Evolutionary conservation across 2,329 filamentous ascomycete genomes (phyloP), one percentile per base, ranked within the genome.

Genomic region (Beauveria australis): DNA sequence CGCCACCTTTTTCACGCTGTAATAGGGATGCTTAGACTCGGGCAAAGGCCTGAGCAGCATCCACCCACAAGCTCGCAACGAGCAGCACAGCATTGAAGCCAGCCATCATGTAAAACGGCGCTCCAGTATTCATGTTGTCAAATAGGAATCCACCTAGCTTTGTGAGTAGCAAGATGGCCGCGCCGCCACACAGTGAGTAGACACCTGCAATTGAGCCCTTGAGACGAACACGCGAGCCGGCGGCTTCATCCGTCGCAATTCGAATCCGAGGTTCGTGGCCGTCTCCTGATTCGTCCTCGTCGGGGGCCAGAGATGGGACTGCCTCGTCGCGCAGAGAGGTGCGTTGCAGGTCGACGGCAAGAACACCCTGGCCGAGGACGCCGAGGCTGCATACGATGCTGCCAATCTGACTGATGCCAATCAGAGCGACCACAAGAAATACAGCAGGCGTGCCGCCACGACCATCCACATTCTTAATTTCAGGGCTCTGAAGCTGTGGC

Each of bases 331-430:
- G 63, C 61, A 59, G 67, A 44, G 49, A 65, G 1, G 66, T 65
- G 33, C 67, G 67, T 14, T 70, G 69, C 4, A 76, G 66, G 52
- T 82, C 80, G 1, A 75, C 77, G 5, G 78, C 76, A 24, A 95
- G 78, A 24, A 97, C 88, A 4, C 92, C 92, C 18, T 86, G 85
- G 43, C 91, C 91, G 3, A 99, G 81, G 1, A 94, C 85, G 1
- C 90, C 92, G n/a, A 99, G 81, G 65, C 91, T 96, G 75, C 92
- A 97, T 1, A 99, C 94, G 62, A 99, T 97, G 12, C 92, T 89
- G 2, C 93, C 94, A 63, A 99, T 97, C 74, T 99, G 94, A 68
- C 91, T 95, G 69, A 96, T 84, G 16, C 94, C 94, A 44, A 97
- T 85, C 19, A 96, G 75, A 0, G 88, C 84, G 47, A 92, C 91